Evolutionary conservation across 768 basidiomycete species (phyloP), one percentile per base, ranked within the genome.

Genomic region (Tricholoma saponaceum): DNA sequence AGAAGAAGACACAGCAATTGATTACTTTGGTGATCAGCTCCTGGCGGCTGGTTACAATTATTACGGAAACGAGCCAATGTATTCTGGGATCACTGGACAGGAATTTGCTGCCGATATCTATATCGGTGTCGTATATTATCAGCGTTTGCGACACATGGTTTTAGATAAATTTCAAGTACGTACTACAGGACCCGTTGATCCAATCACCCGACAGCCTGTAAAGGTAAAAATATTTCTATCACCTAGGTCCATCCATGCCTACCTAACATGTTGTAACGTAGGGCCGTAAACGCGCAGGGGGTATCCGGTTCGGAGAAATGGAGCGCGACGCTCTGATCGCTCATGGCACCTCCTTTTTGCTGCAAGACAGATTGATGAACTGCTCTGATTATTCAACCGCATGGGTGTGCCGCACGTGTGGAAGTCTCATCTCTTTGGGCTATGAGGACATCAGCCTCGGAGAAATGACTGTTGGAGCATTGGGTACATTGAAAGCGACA

Each of bases 251-350:
- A 56, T 22, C 1, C 25, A 50, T 39, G 35, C n/a, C 51, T 55
- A 41, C 58, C 43, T 2, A 32, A 56, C 20, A 43, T 50, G 37
- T 39, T 50, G 37, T 39, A 51, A 46, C 49, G 54, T 62, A 93
- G 95, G 97, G 97, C 56, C 90, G 97, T 59, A 98, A 98, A 83
- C 90, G 95, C 55, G 93, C 92, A 44, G 97, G 97, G 66, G 97
- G 97, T 67, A 99, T 99, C 68, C 95, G 97, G 55, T 98, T 99
- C 70, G 97, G 97, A 65, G 97, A 99, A 77, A 99, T 99, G 97
- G 97, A 99, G 73, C 90, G 97, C 54, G 97, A 99, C 69, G 97
- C 97, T 10, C 83, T 99, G 52, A 95, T 99, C 64, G 97, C 97
- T 3, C 97, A 99, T 72, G 97, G 97, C 46, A 97, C 97, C 13